phyloP scores from a whole-genome alignment of 2,329 filamentous ascomycete species.

The Fusarium equiseti region DNA sequence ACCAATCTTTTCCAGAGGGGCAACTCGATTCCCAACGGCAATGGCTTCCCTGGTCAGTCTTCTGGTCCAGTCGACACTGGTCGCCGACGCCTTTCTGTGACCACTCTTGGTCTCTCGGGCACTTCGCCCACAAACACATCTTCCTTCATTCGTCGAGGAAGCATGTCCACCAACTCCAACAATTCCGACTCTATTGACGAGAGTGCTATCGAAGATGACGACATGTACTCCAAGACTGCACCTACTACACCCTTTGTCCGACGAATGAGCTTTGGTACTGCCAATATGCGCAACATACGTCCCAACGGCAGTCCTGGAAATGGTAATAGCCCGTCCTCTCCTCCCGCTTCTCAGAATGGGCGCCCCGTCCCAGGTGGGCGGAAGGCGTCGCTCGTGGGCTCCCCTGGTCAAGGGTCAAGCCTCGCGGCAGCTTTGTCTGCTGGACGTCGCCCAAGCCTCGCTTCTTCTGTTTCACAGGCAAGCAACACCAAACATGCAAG shows the following conservation, averaged over 20 bases:
- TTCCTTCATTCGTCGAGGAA: conserved; percentile 71
- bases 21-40: conserved; percentile 61
- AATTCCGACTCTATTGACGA: conserved; percentile 76
- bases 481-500: conserved; percentile 67
- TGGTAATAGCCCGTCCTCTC: conserved; percentile 67
- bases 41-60: conserved; percentile 57
- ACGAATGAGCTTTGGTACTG: conserved; percentile 89
- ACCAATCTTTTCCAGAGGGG: conserved; percentile 70
- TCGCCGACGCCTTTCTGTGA: conserved; percentile 79
- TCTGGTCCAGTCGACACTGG: conserved; percentile 65
- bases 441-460: conserved; percentile 54
- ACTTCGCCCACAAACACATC: conserved; percentile 70
- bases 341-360: conserved; percentile 52
- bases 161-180: conserved; percentile 73
- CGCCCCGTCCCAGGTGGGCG: conserved; percentile 51
- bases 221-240: conserved; percentile 67
- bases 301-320: conserved; percentile 71
- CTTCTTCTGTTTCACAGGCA: conserved; percentile 63
- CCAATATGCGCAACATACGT: conserved; percentile 72
- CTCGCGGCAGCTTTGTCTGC: conserved; percentile 52
- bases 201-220: conserved; percentile 78
- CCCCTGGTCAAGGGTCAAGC: conserved; percentile 47
- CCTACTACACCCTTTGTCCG: conserved; percentile 82
- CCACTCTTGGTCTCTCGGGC: conserved; percentile 79
- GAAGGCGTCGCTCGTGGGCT: conserved; percentile 46